Evolutionary conservation across 2,329 filamentous ascomycete species (phyloP).

Genomic region (Cladosporium phlei): DNA sequence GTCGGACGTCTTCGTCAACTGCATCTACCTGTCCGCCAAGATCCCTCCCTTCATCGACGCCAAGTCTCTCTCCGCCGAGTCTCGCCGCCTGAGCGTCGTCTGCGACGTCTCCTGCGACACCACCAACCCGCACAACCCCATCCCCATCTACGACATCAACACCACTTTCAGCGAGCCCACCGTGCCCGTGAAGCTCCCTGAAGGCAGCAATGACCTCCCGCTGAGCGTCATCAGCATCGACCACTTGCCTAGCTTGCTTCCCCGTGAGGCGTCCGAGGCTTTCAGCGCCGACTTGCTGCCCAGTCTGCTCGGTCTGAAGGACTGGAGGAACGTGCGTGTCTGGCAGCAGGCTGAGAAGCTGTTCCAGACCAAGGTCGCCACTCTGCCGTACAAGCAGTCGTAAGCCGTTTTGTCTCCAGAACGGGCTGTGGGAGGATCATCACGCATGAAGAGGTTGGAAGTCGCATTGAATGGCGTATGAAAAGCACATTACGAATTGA

Average conservation of each 20-base stretch:
- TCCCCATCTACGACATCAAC: conserved; percentile 78
- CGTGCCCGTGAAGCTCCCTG: conserved; percentile 62
- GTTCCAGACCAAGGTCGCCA: conserved; percentile 75
- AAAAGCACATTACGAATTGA: conserved; percentile 4
- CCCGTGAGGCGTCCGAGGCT: conserved; percentile 79
- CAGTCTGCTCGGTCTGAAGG: conserved; percentile 70
- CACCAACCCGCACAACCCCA: conserved; percentile 66
- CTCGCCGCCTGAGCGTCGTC: conserved; percentile 63
- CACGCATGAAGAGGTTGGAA: too few relatives aligned
- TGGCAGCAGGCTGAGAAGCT: conserved; percentile 81
- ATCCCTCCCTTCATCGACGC: conserved; percentile 78
- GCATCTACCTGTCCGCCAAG: conserved; percentile 76
- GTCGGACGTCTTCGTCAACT: conserved; percentile 62
- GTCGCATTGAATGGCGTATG: too few relatives aligned
- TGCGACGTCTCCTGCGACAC: conserved; percentile 76
- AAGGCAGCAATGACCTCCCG: conserved; percentile 45
- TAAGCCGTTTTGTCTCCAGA: too few relatives aligned
- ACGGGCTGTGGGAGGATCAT: too few relatives aligned
- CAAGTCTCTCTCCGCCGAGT: conserved; percentile 61
- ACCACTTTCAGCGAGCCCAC: conserved; percentile 89
- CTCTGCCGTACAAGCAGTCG: conserved; percentile 47
- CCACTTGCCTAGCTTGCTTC: conserved; percentile 76
- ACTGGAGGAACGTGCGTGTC: conserved; percentile 67
- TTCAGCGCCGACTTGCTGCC: conserved; percentile 77
- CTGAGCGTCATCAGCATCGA: conserved; percentile 84